These are phyloP conservation scores for Vaccinium vitisidaea DNA, from an alignment of 148 eudicot species.

Conservation along the genomic window DNA sequence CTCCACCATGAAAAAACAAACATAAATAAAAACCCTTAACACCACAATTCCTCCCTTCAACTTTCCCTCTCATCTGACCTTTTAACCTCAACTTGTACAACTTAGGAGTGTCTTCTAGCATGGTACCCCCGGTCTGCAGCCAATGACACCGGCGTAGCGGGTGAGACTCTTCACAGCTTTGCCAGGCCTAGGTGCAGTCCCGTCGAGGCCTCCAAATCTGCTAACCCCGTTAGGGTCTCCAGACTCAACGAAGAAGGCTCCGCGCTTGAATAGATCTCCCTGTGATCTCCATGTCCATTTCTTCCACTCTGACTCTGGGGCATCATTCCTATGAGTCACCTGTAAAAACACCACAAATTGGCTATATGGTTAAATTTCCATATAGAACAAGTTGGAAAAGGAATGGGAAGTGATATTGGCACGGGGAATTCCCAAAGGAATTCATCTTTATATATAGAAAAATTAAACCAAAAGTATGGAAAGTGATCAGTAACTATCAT, in stretches of 20 bases:
- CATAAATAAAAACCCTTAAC: background rate
- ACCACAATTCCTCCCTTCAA: background rate
- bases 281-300: constrained; percentile 51
- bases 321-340: constrained; percentile 39
- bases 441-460: too few species aligned
- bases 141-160: constrained; percentile 30
- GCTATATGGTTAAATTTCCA: too few species aligned
- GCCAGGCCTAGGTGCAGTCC: constrained; percentile 14
- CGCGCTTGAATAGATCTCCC: constrained; percentile 41
- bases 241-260: constrained; percentile 46
- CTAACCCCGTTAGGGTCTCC: constrained; percentile 24
- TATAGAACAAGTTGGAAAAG: constrained; percentile 27
- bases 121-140: constrained; percentile 23
- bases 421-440: too few species aligned
- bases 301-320: constrained; percentile 25
- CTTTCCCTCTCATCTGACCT: background rate
- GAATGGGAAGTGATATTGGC: background rate
- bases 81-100: background rate
- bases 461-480: too few species aligned
- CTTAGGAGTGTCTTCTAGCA: constrained; percentile 21
- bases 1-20: background rate
- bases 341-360: background rate
- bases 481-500: too few species aligned
- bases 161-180: constrained; percentile 22
- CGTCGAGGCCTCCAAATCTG: constrained; percentile 15